phyloP scores from a whole-genome alignment of 176 grass and related monocot genomes.

The Dactylis glomerata region DNA sequence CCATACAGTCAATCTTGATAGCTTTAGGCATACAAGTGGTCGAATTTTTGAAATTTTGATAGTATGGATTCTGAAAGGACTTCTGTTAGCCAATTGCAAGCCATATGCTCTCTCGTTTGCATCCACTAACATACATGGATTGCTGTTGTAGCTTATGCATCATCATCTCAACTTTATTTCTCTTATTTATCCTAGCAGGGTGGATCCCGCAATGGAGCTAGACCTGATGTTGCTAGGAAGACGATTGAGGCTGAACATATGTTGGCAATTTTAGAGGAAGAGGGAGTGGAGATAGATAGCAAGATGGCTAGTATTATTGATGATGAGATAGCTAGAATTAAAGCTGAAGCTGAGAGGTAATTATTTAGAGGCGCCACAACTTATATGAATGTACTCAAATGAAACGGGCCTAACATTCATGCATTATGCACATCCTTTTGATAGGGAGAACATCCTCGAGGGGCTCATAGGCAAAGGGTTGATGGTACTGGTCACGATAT shows the following conservation, averaged over 20 bases:
- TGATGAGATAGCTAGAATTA: conserved; percentile 19
- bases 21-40: no score
- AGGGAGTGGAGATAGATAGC: conserved; percentile 4
- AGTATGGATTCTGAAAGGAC: neutral
- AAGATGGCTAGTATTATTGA: neutral
- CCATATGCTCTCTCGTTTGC: neutral
- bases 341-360: conserved; percentile 9
- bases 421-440: neutral
- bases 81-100: neutral
- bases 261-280: neutral
- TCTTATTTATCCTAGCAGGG: conserved; percentile 19
- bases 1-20: neutral
- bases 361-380: neutral
- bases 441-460: neutral
- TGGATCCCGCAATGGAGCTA: conserved; percentile 6
- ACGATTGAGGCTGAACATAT: neutral
- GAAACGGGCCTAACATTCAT: neutral
- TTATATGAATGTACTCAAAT: conserved; percentile 1
- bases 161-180: neutral
- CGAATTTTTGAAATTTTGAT: conserved; percentile 1
- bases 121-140: neutral
- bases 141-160: neutral
- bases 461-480: neutral
- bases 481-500: neutral
- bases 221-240: neutral